phyloP scores from a whole-genome alignment of 345 rosid species.

The Barbarea vulgaris region DNA sequence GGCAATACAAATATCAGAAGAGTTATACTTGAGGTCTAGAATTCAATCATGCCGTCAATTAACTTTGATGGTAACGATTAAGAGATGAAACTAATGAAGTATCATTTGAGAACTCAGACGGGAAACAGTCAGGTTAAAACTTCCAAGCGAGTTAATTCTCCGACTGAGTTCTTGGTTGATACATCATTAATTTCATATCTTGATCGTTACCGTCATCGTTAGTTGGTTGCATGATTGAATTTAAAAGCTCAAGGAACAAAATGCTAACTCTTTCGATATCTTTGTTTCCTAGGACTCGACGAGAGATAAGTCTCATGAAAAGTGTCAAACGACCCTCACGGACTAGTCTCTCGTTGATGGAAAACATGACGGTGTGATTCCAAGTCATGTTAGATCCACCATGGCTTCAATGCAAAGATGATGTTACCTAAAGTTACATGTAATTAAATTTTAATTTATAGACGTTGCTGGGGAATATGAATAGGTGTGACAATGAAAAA shows the following conservation, averaged over 20 bases:
- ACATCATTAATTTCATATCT: conserved; percentile 43
- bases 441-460: not conserved
- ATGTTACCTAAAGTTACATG: not conserved
- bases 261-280: too few relatives aligned
- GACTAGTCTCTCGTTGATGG: conserved; percentile 43
- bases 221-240: not conserved
- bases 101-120: conserved; percentile 60
- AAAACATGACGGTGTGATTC: conserved; percentile 57
- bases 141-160: conserved; percentile 48
- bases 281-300: conserved; percentile 55
- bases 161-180: conserved; percentile 59
- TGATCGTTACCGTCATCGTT: conserved; percentile 28
- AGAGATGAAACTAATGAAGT: conserved; percentile 43
- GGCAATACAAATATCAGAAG: conserved; percentile 63
- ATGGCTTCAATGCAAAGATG: conserved; percentile 5
- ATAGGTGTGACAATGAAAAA: not conserved
- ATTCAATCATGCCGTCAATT: not conserved
- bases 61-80: conserved; percentile 28
- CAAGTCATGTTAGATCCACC: conserved; percentile 58
- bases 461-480: not conserved
- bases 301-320: conserved; percentile 50
- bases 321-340: conserved; percentile 50
- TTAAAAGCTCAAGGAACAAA: conserved; percentile 43
- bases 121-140: conserved; percentile 55
- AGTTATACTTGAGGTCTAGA: conserved; percentile 63